Percentiles rank a stretch among this genome's conserved stretches.
Conservation (phyloP, 2,329 filamentous ascomycete species). For the Pseudocercospora musae region DNA sequence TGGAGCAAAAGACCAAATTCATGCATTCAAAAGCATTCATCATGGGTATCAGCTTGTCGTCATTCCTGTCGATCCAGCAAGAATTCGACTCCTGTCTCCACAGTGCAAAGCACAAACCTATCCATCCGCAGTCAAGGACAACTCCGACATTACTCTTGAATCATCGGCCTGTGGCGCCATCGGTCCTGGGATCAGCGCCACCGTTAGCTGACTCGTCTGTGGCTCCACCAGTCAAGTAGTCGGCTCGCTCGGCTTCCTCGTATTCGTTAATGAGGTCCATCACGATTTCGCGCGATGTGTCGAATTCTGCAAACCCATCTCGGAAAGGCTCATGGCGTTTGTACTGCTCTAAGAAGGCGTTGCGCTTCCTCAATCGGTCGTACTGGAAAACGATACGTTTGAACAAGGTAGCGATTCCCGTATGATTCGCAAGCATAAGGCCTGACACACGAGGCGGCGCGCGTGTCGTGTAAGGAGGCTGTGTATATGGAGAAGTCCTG, state of each 20-base stretch:
- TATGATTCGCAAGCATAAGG: conserved; percentile 97
- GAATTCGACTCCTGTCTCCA: background rate
- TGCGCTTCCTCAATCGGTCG: conserved; percentile 89
- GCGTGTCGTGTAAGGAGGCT: conserved; percentile 90
- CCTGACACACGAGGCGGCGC: conserved; percentile 85
- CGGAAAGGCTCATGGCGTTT: conserved; percentile 93
- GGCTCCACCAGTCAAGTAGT: conserved; percentile 69
- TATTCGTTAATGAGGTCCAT: conserved; percentile 90
- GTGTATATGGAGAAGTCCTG: conserved; percentile 93
- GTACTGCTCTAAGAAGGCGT: conserved; percentile 93
- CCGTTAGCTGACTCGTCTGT: conserved; percentile 29
- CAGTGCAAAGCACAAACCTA: background rate
- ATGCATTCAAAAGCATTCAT: background rate
- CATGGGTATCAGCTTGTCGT: conserved; percentile 13
- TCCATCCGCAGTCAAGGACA: background rate
- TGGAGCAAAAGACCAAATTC: background rate
- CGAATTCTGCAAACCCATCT: conserved; percentile 89
- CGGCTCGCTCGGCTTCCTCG: conserved; percentile 85
- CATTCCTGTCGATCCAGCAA: background rate
- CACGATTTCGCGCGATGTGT: conserved; percentile 89
- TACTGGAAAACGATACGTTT: conserved; percentile 91
- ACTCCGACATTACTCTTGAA: background rate
- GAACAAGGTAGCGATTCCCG: conserved; percentile 94
- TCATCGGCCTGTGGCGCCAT: conserved; percentile 44
- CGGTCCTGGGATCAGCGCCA: conserved; percentile 31